phyloP scores from a whole-genome alignment of 1,284 basidiomycete species.

The Moesziomyces antarcticus region DNA sequence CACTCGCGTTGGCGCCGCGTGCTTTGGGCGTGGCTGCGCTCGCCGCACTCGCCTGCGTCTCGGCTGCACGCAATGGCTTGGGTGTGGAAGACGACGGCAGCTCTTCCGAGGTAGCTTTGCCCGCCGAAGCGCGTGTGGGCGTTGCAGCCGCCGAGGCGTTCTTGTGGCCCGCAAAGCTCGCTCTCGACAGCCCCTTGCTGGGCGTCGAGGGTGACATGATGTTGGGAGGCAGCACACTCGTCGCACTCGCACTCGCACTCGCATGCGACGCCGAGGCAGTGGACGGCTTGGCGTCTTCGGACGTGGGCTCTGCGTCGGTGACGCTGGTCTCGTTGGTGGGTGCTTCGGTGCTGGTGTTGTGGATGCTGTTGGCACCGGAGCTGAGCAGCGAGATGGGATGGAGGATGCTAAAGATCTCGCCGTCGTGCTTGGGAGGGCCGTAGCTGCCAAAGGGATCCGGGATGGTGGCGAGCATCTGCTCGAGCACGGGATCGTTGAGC shows the following conservation, averaged over 20 bases:
- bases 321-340: constrained; percentile 34
- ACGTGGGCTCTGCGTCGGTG: constrained; percentile 15
- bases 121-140: constrained; percentile 18
- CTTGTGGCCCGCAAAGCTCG: not conserved
- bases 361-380: constrained; percentile 41
- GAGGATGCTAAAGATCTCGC: constrained; percentile 87
- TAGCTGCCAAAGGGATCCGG: constrained; percentile 94
- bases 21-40: constrained; percentile 26
- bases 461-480: constrained; percentile 86
- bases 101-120: constrained; percentile 2
- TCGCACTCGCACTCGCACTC: not conserved
- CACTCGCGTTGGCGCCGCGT: not conserved
- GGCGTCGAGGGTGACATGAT: constrained; percentile 55
- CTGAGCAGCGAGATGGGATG: constrained; percentile 53
- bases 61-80: constrained; percentile 8
- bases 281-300: constrained; percentile 5
- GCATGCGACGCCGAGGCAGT: not conserved
- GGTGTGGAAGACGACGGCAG: constrained; percentile 36
- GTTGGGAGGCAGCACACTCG: constrained; percentile 30
- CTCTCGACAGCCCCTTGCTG: constrained; percentile 42
- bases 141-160: constrained; percentile 12
- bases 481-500: constrained; percentile 84
- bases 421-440: constrained; percentile 84
- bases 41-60: not conserved
- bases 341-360: constrained; percentile 36